Base-by-base conservation (phyloP, 208 protist genomes). In the Trypanosoma mega region DNA sequence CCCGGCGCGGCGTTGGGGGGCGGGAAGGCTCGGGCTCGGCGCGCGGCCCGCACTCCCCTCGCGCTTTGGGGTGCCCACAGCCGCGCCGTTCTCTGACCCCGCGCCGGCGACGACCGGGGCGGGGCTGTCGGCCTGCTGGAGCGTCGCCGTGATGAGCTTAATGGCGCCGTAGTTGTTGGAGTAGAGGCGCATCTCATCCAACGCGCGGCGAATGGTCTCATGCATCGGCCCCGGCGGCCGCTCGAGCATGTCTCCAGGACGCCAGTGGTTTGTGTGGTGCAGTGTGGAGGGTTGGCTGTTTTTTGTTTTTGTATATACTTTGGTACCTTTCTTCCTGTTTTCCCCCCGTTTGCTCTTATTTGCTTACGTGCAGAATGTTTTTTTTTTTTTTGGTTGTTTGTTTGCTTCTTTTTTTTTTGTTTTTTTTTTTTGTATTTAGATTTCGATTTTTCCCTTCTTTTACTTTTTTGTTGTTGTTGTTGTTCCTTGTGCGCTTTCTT, bases 141-240 rank as follows among this genome's bases (percentile, higher is more conserved):
- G 62, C 24, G 67, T 78, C 2, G 51, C 33, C 9, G 76, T 85
- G 34, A 87, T 46, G 43, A 82, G 67, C 33, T 64, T 76, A 44
- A 93, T 77, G 53, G 71, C 62, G 23, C 41, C 69, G 46, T 88
- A 67, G 11, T 75, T 66, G 58, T 93, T 93, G 60, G 77, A 78
- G 68, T 80, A 66, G 18, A 73, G 26, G 14, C 76, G 72, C 31
- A 93, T 44, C 36, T 90, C 77, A 12, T 93, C 82, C 36, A 83
- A 58, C 12, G 74, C 78, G n/a, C 75, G 79, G 7, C 80, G 76
- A 29, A 93, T 73, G 30, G 68, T 63, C 33, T 90, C 82, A 54
- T 88, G 86, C 80, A 93, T 89, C 23, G 57, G 66, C 34, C 75
- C 78, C 0, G 65, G 47, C 6, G 86, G 73, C 47, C 81, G 88